These are phyloP conservation scores for Cytospora piceicola DNA, from an alignment of 2,329 filamentous ascomycete genomes.

Conservation along the genomic window DNA sequence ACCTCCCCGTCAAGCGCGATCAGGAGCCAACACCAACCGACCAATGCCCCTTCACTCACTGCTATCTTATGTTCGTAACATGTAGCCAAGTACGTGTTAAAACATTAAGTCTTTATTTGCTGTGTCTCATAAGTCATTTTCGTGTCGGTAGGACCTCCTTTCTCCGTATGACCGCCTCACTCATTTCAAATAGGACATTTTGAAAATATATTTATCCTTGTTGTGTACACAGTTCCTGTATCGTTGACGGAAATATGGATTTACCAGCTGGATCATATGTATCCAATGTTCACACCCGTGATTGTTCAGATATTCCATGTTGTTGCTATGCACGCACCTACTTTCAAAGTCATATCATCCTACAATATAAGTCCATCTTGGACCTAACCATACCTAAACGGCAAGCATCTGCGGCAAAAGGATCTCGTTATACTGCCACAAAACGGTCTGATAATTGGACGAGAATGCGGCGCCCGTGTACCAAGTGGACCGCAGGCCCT, in stretches of 20 bases:
- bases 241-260: too few relatives aligned
- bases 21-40: neutral
- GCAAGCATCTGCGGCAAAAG: slow-evolving; percentile 37
- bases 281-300: too few relatives aligned
- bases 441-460: slow-evolving; percentile 39
- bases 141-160: too few relatives aligned
- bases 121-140: neutral
- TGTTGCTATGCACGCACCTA: too few relatives aligned
- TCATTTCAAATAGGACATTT: too few relatives aligned
- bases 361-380: neutral
- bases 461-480: slow-evolving; percentile 44
- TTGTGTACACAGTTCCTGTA: neutral
- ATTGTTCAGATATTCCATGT: too few relatives aligned
- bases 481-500: slow-evolving; percentile 46
- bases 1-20: neutral
- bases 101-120: neutral
- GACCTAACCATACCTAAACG: neutral
- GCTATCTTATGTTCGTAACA: too few relatives aligned
- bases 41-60: too few relatives aligned
- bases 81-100: neutral
- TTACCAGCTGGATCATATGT: neutral
- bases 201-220: neutral
- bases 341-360: too few relatives aligned
- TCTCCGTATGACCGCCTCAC: too few relatives aligned
- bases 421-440: slow-evolving; percentile 42